A percentile compares a stretch with the other conserved stretches of the same genome.
phyloP scores from a whole-genome alignment of 768 basidiomycete species.

The Phaffia tasmanica region DNA sequence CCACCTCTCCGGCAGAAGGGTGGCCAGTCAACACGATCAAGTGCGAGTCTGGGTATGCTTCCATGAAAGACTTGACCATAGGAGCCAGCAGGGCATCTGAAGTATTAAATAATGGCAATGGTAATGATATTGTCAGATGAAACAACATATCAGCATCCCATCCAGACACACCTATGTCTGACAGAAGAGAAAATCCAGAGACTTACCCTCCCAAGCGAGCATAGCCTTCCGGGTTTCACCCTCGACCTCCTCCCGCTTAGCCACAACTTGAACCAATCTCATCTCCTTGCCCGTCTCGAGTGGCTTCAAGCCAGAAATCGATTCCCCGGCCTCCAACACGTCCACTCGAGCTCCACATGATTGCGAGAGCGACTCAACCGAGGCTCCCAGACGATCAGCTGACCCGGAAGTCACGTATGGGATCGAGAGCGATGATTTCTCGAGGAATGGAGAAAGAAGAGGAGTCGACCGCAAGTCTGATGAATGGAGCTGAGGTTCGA shows the following conservation, averaged over 20 bases:
- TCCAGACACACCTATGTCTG: no score
- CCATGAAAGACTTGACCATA: slow-evolving; percentile 37
- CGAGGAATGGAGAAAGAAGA: not conserved
- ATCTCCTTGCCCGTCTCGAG: not conserved
- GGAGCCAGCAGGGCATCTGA: slow-evolving; percentile 13
- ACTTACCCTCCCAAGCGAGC: slow-evolving; percentile 11
- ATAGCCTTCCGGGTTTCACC: not conserved
- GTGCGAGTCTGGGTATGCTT: slow-evolving; percentile 36
- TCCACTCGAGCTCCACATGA: slow-evolving; percentile 10
- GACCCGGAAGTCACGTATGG: slow-evolving; percentile 13
- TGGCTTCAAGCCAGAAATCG: not conserved
- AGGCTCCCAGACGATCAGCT: not conserved
- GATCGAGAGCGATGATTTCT: slow-evolving; percentile 1
- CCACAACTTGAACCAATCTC: slow-evolving; percentile 5
- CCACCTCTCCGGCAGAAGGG: slow-evolving; percentile 44
- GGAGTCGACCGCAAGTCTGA: slow-evolving; percentile 1
- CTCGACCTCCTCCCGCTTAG: not conserved
- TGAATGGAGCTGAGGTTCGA: slow-evolving; percentile 2
- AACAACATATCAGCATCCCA: not conserved
- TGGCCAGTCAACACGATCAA: slow-evolving; percentile 53
- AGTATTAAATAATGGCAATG: not conserved
- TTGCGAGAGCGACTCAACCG: not conserved
- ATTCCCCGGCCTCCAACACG: not conserved
- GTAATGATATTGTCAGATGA: slow-evolving; percentile 32
- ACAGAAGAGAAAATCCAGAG: not conserved